Conservation (phyloP, 257 asterid species). For the Solanum corneliomulleri region DNA sequence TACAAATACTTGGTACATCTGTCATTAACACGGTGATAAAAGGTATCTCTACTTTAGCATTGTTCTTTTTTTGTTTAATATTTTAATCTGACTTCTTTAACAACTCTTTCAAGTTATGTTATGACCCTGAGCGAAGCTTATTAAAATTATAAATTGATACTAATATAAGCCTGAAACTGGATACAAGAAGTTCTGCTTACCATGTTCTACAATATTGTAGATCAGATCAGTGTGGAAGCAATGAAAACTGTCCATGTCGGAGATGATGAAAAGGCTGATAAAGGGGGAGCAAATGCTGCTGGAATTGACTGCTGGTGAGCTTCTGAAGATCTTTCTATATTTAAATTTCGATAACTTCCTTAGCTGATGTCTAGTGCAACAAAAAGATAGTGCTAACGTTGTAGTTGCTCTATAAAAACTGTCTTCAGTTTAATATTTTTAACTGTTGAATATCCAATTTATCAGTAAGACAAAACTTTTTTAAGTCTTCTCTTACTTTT, state of each 20-base stretch:
- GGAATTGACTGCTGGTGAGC: slow-evolving; percentile 75
- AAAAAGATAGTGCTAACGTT: background rate
- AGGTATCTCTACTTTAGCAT: background rate
- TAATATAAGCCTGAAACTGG: background rate
- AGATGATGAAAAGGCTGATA: slow-evolving; percentile 73
- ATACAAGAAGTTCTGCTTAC: background rate
- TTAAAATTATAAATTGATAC: background rate
- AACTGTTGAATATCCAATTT: background rate
- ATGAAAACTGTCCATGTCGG: slow-evolving; percentile 75
- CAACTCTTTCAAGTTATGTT: background rate
- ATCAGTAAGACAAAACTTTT: background rate
- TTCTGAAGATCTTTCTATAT: background rate
- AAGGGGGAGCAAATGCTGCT: slow-evolving; percentile 69
- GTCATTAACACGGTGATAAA: background rate
- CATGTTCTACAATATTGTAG: slow-evolving; percentile 27
- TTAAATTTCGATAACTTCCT: background rate
- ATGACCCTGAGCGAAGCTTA: background rate
- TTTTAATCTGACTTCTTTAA: background rate
- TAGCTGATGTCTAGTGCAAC: background rate
- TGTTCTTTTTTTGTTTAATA: background rate
- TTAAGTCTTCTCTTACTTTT: background rate
- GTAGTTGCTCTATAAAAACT: background rate
- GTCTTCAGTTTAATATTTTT: background rate
- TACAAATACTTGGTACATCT: background rate
- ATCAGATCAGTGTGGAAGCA: slow-evolving; percentile 51